Evolutionary conservation across 805 yeast species (phyloP).

Genomic region (Sugiyamaella smithiae): DNA sequence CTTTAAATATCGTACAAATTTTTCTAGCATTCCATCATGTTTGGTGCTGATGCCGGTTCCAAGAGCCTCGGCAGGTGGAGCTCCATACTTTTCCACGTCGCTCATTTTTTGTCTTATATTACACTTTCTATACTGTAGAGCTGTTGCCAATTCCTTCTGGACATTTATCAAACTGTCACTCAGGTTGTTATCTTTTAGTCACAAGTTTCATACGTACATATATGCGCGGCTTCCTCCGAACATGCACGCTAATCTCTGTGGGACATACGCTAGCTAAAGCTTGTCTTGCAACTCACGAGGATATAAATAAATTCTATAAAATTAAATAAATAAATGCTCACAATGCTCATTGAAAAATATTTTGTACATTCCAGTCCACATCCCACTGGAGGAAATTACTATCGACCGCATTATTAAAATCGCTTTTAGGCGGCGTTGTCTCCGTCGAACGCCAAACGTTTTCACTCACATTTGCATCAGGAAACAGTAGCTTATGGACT

Average conservation of each 20-base stretch:
- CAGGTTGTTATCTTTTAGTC: no score
- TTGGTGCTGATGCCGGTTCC: background rate
- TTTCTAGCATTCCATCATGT: background rate
- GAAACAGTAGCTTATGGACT: conserved; percentile 2
- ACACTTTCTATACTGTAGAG: no score
- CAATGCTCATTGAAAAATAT: background rate
- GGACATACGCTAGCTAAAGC: no score
- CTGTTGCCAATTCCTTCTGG: no score
- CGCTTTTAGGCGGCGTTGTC: background rate
- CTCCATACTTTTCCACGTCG: background rate
- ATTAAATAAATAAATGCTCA: no score
- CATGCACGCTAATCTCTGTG: no score
- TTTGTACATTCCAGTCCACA: background rate
- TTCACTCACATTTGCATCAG: background rate
- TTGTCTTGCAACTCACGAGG: no score
- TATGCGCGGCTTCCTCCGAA: no score
- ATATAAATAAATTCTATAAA: no score
- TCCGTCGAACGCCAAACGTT: conserved; percentile 1
- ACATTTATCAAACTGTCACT: no score
- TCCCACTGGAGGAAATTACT: background rate
- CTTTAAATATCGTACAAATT: conserved; percentile 6
- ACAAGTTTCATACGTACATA: no score
- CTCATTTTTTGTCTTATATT: no score
- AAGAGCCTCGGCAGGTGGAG: background rate
- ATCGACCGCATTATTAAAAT: background rate